These are phyloP conservation scores for Petunia axillaris DNA, from an alignment of 257 asterid species.

Conservation along the genomic window DNA sequence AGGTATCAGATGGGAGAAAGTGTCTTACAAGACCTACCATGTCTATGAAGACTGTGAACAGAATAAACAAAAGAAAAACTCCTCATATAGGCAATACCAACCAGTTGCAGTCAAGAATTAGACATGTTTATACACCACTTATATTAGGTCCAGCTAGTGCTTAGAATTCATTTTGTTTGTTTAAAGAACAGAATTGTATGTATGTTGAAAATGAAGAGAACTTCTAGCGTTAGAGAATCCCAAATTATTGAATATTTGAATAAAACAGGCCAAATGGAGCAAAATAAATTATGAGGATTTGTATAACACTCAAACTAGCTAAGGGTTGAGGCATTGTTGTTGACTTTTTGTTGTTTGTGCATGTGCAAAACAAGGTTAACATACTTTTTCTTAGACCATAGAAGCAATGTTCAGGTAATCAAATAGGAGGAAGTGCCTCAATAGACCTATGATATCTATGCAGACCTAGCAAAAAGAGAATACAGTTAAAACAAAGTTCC, in stretches of 20 bases:
- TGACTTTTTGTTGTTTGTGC: background rate
- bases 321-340: background rate
- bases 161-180: background rate
- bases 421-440: background rate
- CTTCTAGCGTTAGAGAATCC: background rate
- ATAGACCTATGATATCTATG: background rate
- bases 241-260: background rate
- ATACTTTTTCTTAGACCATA: background rate
- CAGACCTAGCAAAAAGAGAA: background rate
- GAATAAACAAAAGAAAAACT: too few relatives aligned
- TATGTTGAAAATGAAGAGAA: background rate
- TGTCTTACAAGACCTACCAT: background rate
- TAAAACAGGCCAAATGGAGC: slow-evolving; percentile 4
- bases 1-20: background rate
- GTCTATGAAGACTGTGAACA: too few relatives aligned
- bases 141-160: background rate
- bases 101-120: too few relatives aligned
- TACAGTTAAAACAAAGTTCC: background rate
- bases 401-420: background rate
- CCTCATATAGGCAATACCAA: background rate
- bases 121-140: background rate
- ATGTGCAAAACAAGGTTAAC: slow-evolving; percentile 3
- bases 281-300: background rate
- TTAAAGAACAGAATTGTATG: background rate
- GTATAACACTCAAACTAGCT: background rate